Conservation (phyloP, 179 eudicot genomes). For the Spergularia azorica region DNA sequence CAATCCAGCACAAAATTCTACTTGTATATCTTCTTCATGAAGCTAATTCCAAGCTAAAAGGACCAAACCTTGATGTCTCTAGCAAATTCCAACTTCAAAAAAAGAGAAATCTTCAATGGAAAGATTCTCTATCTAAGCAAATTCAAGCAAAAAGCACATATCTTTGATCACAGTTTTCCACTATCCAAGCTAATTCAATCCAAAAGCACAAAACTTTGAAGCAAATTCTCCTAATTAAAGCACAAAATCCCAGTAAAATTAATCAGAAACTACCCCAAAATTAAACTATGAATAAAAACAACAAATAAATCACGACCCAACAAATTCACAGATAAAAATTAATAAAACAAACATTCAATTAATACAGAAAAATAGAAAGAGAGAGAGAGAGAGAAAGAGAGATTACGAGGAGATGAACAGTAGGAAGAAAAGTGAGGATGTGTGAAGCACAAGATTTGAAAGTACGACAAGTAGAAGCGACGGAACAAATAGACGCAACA, state of each 20-base stretch:
- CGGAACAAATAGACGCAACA: slow-evolving; percentile 69
- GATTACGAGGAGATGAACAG: slow-evolving; percentile 72
- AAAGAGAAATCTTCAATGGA: neutral
- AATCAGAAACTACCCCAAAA: neutral
- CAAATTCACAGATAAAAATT: neutral
- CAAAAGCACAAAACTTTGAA: neutral
- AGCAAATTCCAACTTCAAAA: neutral
- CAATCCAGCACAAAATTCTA: neutral
- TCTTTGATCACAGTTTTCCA: too few species aligned
- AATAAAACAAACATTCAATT: neutral
- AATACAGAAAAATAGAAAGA: neutral
- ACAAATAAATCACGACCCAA: neutral
- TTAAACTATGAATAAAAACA: too few species aligned
- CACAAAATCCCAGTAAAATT: neutral
- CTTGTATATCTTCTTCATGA: neutral
- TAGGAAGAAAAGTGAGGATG: slow-evolving; percentile 67
- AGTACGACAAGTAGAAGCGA: slow-evolving; percentile 72
- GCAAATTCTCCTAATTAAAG: too few species aligned
- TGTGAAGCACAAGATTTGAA: slow-evolving; percentile 63
- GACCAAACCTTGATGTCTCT: neutral
- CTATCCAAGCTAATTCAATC: too few species aligned
- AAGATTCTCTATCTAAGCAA: too few species aligned
- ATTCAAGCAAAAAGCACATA: neutral
- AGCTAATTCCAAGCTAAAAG: slow-evolving; percentile 5
- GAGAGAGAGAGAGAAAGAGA: neutral